Base-by-base conservation (phyloP, 306 rosid genomes). In the Cucumis cinereus region DNA sequence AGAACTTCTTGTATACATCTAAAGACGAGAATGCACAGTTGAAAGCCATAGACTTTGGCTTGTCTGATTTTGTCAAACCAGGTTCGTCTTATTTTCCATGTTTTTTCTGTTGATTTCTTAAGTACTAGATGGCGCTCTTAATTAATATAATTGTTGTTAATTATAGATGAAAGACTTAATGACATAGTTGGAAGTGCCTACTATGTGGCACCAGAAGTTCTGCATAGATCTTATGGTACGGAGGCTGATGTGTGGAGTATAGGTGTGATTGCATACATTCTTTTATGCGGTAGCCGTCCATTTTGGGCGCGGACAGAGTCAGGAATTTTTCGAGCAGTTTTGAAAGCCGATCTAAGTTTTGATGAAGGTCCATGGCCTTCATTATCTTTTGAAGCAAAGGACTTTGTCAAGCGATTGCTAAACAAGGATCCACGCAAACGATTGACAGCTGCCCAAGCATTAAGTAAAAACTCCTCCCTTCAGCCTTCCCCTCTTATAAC, bases 101-200 rank as follows among this genome's bases (percentile, higher is more conserved):
- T 13, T 55, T 75, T 57, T 75, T 54, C 54, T 23, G 55, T 56
- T 13, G 19, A 13, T 40, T 26, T 47, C 73, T 60, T 40, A 47
- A 50, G 4, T 71, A 49, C 59, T 71, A 28, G 75, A 47, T 24
- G 38, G 57, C 23, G 43, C 24, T 47, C 2, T 69, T 49, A 71
- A 50, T 69, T 49, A 71, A 50, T 6, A 14, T 71, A 28, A 4
- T 16, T 71, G 38, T 67, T 22, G 68, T 41, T 70, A 23, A 41
- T 82, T 85, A 23, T 89, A 95, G 99, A 95, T 85, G 98, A 92
- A 84, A 90, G 92, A 86, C 98, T 95, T 79, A 92, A 95, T 75
- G 99, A 95, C 83, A 95, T 95, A 77, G 99, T 95, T 53, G 99
- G 99, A 85, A 95, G 99, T 81, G 99, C 99, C 24, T 95, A 95